Evolutionary conservation across 73 alveolate species (phyloP).

Genomic region (Uronychia setigera): DNA sequence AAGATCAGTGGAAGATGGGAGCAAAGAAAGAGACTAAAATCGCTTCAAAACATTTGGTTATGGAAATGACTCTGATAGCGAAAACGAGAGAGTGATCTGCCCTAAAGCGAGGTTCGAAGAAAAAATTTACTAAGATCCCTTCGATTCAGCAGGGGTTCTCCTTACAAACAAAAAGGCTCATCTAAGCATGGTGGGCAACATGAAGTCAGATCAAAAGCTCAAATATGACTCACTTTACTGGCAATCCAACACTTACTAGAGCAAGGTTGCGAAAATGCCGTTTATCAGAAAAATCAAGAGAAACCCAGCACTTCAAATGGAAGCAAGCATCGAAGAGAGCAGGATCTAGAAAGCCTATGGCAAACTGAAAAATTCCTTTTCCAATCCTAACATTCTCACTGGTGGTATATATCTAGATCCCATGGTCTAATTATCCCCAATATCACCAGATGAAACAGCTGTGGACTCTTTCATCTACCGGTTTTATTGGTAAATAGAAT

Average conservation of each 20-base stretch:
- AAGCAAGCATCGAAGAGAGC: background rate
- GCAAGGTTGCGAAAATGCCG: background rate
- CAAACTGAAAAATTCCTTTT: background rate
- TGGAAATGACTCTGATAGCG: no score
- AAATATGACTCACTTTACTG: no score
- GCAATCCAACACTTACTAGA: background rate
- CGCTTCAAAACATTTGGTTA: no score
- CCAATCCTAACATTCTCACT: background rate
- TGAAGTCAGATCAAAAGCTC: background rate
- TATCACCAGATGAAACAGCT: background rate
- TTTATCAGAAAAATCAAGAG: background rate
- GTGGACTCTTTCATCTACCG: no score
- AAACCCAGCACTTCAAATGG: background rate
- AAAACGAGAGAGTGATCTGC: no score
- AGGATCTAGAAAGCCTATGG: no score
- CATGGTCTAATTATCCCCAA: background rate
- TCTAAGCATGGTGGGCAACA: background rate
- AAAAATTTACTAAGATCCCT: background rate
- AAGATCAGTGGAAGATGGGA: no score
- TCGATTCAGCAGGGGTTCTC: background rate
- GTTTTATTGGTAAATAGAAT: constrained; percentile 31
- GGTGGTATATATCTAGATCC: background rate
- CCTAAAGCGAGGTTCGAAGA: no score
- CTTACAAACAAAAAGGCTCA: background rate
- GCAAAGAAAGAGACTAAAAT: no score